Conservation (phyloP, 1,284 basidiomycete genomes). For the Malassezia obtusa region DNA sequence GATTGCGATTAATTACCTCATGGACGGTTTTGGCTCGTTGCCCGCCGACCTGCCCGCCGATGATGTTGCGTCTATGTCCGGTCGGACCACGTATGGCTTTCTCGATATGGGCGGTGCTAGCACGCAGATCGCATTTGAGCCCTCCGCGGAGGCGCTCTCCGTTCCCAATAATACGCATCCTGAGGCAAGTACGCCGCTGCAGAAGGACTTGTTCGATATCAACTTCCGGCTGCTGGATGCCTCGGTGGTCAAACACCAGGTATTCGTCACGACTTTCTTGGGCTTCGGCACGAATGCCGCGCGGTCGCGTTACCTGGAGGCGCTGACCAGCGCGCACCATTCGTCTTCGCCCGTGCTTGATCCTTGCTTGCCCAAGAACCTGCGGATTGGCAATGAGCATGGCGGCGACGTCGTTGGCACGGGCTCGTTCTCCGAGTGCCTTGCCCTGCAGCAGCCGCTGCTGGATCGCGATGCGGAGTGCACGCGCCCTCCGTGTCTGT, state of each 20-base stretch:
- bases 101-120: conserved; percentile 98
- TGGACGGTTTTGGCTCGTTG: conserved; percentile 72
- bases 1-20: conserved; percentile 95
- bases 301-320: conserved; percentile 65
- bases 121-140: conserved; percentile 89
- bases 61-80: conserved; percentile 25
- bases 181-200: neutral
- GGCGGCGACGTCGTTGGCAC: conserved; percentile 54
- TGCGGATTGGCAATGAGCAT: conserved; percentile 49
- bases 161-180: conserved; percentile 17
- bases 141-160: conserved; percentile 52
- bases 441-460: conserved; percentile 63
- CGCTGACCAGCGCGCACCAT: conserved; percentile 36
- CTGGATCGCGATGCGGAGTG: conserved; percentile 80
- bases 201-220: conserved; percentile 56
- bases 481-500: conserved; percentile 75
- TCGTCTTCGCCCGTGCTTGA: conserved; percentile 52
- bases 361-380: conserved; percentile 76
- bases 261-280: conserved; percentile 97
- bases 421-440: conserved; percentile 78
- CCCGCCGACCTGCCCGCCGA: neutral
- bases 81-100: conserved; percentile 75
- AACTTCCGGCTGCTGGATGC: conserved; percentile 72
- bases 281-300: conserved; percentile 97
- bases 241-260: conserved; percentile 74